Evolutionary conservation across 1,139 yeast genomes (phyloP).

Genomic region (Geotrichum carabidarum): DNA sequence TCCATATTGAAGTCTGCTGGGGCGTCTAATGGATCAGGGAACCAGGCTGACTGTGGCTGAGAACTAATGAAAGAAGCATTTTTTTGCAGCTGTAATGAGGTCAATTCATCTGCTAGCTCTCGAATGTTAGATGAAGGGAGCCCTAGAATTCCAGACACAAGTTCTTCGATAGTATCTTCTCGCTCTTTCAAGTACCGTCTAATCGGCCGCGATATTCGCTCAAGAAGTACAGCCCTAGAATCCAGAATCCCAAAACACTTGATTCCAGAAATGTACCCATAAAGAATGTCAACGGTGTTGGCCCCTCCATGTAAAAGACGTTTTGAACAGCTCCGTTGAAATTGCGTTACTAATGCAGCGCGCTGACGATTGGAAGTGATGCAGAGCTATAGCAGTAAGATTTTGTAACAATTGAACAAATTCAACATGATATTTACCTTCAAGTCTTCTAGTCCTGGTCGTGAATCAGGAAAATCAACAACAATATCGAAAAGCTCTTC

Average conservation of each 20-base stretch:
- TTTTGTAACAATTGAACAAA: neutral
- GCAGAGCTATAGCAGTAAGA: conserved; percentile 37
- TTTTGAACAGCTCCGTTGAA: conserved; percentile 48
- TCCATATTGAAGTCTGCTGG: conserved; percentile 65
- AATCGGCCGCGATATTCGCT: conserved; percentile 71
- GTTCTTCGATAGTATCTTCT: conserved; percentile 62
- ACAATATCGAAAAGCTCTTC: conserved; percentile 64
- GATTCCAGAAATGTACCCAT: conserved; percentile 66
- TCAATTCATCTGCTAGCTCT: conserved; percentile 53
- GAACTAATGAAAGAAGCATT: conserved; percentile 14
- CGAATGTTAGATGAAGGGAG: conserved; percentile 45
- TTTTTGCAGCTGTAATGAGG: conserved; percentile 17
- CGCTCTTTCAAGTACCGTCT: conserved; percentile 62
- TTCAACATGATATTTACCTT: conserved; percentile 36
- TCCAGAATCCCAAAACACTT: conserved; percentile 72
- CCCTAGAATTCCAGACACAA: conserved; percentile 69
- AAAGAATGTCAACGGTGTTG: conserved; percentile 68
- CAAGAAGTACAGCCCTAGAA: conserved; percentile 78
- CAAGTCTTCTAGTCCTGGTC: conserved; percentile 59
- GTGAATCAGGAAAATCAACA: conserved; percentile 53
- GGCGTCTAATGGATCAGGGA: conserved; percentile 91
- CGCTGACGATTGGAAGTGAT: conserved; percentile 41
- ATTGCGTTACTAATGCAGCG: conserved; percentile 50
- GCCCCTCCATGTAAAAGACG: conserved; percentile 74
- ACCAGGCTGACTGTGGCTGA: conserved; percentile 49